A percentile compares a stretch with the other conserved stretches of the same genome.
Evolutionary conservation across 805 yeast species (phyloP).

Genomic region (Lachancea quebecensis): DNA sequence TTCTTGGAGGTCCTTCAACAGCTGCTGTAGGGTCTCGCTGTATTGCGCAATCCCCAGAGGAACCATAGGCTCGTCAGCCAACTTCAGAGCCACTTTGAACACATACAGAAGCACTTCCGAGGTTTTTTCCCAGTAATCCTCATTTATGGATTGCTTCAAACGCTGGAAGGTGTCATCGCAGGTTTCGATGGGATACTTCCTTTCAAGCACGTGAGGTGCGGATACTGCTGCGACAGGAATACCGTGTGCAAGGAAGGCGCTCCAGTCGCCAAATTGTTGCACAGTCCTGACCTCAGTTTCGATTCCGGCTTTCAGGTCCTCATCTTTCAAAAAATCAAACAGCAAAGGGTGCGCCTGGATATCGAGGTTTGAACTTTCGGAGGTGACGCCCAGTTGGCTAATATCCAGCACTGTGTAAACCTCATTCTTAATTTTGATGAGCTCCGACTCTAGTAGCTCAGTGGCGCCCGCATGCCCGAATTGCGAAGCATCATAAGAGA

Average conservation of each 20-base stretch:
- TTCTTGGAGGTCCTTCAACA: constrained; percentile 38
- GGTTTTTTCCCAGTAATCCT: constrained; percentile 51
- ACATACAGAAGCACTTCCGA: constrained; percentile 49
- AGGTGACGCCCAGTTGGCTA: constrained; percentile 41
- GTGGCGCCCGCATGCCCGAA: constrained; percentile 82
- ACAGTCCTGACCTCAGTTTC: constrained; percentile 23
- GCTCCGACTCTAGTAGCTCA: constrained; percentile 58
- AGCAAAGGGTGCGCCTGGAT: constrained; percentile 63
- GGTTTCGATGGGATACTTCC: constrained; percentile 52
- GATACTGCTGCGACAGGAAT: constrained; percentile 35
- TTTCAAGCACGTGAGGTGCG: constrained; percentile 13
- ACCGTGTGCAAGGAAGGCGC: constrained; percentile 61
- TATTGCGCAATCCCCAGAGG: constrained; percentile 55
- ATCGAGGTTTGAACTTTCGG: constrained; percentile 45
- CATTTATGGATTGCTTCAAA: constrained; percentile 43
- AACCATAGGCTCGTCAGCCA: constrained; percentile 70
- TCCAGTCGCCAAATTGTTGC: constrained; percentile 51
- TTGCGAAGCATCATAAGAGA: constrained; percentile 75
- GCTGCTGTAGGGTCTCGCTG: constrained; percentile 38
- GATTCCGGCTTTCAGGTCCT: constrained; percentile 20
- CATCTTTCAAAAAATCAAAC: constrained; percentile 39
- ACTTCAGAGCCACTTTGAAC: constrained; percentile 44
- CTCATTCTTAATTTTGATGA: constrained; percentile 48
- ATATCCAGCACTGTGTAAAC: constrained; percentile 70
- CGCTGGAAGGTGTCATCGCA: constrained; percentile 60